Base-by-base conservation (phyloP, 2,329 filamentous ascomycete genomes). In the Fusarium camptoceras region DNA sequence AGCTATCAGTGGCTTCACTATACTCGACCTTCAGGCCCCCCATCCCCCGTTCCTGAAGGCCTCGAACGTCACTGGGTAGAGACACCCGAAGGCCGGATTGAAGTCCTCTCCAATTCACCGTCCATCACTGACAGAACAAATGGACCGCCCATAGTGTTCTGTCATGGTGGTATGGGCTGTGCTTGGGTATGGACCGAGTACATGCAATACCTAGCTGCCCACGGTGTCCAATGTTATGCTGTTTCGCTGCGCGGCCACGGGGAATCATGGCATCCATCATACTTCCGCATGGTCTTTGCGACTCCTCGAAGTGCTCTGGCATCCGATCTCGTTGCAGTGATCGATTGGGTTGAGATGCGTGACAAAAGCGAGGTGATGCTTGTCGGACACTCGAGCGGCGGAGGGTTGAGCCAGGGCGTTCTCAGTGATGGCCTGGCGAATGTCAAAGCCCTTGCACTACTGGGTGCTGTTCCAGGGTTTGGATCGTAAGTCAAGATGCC, bases 101-200 rank as follows among this genome's bases (percentile, higher is more conserved):
- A 88, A 71, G 72, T 88, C 5, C 81, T 88, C 28, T 80, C 78
- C 59, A 82, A 81, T n/a, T 68, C 75, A 16, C 80, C 82, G 2
- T 55, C 69, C 4, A 65, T 60, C 22, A 54, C 64, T 7, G 47
- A 46, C 9, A 54, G 43, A 41, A 41, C 55, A 5, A 58, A 63
- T 25, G 71, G 55, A 42, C 42, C 80, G 12, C 81, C 83, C 3
- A 74, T 87, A 15, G 81, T 87, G 77, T 87, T 88, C 76, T 78
- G 82, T 34, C 86, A 88, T 66, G 86, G 86, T 41, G 85, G 85
- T 50, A 86, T 87, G 79, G 86, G 85, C 42, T 80, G 80, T 56
- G 87, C 86, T 10, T 83, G 81, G 74, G 81, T 87, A 22, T 88
- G 85, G 84, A 78, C 83, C 11, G 79, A 83, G 44, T 88, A 85